Evolutionary conservation across 2,329 filamentous ascomycete species (phyloP).

Genomic region (Fusarium succisae): DNA sequence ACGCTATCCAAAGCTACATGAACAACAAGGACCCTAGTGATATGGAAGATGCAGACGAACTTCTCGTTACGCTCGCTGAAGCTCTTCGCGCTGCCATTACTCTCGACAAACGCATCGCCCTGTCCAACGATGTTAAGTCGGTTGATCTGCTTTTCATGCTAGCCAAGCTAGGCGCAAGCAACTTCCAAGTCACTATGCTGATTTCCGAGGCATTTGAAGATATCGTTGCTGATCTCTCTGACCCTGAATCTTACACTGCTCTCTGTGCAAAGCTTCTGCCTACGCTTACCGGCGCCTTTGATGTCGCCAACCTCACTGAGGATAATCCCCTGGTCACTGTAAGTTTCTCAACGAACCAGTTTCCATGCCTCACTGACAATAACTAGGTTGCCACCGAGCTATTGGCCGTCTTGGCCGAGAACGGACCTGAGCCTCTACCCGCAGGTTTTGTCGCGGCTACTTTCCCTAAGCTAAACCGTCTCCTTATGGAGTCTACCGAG

Average conservation of each 20-base stretch:
- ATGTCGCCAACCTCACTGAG: constrained; percentile 85
- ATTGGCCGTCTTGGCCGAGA: constrained; percentile 80
- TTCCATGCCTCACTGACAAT: constrained; percentile 29
- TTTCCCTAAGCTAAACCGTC: constrained; percentile 84
- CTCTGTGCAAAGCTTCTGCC: constrained; percentile 89
- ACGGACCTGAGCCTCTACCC: constrained; percentile 86
- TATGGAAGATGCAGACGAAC: constrained; percentile 87
- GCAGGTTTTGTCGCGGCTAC: constrained; percentile 84
- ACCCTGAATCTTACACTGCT: constrained; percentile 74
- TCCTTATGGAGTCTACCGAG: constrained; percentile 85
- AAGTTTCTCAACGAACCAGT: constrained; percentile 43
- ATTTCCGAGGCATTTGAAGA: constrained; percentile 93
- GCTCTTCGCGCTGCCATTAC: constrained; percentile 84
- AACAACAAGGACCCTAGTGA: constrained; percentile 82
- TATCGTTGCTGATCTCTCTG: constrained; percentile 75
- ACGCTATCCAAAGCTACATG: constrained; percentile 78
- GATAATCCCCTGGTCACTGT: constrained; percentile 85
- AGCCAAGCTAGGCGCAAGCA: constrained; percentile 86
- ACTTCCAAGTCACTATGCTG: constrained; percentile 89
- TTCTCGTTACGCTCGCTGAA: constrained; percentile 89
- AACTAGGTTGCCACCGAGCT: constrained; percentile 81
- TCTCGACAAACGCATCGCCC: constrained; percentile 78
- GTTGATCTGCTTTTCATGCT: constrained; percentile 87
- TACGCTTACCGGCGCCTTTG: constrained; percentile 87
- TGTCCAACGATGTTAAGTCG: constrained; percentile 77